These are phyloP conservation scores for Chaetomium strumarium DNA, from an alignment of 2,329 filamentous ascomycete species.

Conservation along the genomic window DNA sequence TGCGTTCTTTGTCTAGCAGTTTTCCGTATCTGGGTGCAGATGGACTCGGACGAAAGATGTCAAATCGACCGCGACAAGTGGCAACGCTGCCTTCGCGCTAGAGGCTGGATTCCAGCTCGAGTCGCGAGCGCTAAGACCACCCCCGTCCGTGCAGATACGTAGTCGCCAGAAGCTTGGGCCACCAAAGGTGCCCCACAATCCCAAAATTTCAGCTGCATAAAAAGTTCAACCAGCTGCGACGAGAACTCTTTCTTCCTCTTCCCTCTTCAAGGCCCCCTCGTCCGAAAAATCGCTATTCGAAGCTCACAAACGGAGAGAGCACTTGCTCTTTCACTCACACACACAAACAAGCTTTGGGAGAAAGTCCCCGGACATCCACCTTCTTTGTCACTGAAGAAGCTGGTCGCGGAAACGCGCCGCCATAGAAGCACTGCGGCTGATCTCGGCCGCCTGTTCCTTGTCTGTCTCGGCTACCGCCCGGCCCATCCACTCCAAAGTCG, in stretches of 20 bases:
- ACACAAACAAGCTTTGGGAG: constrained; percentile 76
- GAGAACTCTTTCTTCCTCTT: constrained; percentile 29
- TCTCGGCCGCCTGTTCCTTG: constrained; percentile 55
- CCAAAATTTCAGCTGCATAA: constrained; percentile 6
- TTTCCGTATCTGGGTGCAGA: too few species aligned
- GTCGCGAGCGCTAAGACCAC: neutral
- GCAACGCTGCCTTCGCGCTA: too few species aligned
- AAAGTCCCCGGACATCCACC: constrained; percentile 96
- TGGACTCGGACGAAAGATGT: too few species aligned
- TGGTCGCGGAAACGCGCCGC: constrained; percentile 95
- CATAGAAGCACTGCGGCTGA: constrained; percentile 98
- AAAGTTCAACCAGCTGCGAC: constrained; percentile 9
- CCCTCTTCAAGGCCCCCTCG: constrained; percentile 68
- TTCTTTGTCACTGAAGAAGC: constrained; percentile 28
- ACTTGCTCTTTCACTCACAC: constrained; percentile 32
- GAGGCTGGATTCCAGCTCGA: too few species aligned
- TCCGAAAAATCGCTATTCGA: constrained; percentile 99
- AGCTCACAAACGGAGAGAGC: constrained; percentile 84
- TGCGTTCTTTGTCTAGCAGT: too few species aligned
- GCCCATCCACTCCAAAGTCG: constrained; percentile 29
- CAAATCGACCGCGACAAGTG: too few species aligned
- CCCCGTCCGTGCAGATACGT: neutral
- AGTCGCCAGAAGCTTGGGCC: neutral
- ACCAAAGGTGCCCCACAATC: neutral
- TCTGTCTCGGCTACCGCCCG: constrained; percentile 28